phyloP scores from a whole-genome alignment of 352 stramenopile species.

The Globisporangium viniferum region DNA sequence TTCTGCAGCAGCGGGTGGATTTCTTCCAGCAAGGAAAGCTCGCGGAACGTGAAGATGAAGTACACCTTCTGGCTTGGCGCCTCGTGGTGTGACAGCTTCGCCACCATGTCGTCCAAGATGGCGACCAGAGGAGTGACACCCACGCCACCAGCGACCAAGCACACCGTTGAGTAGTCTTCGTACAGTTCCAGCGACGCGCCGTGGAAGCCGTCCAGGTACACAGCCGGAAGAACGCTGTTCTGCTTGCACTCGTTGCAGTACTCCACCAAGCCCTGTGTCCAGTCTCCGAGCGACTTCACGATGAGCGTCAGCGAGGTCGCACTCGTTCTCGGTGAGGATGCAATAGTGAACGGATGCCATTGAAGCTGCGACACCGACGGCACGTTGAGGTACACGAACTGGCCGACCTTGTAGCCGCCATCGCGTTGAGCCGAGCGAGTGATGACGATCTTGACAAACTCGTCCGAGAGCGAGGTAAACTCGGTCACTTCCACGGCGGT shows the following conservation, averaged over 20 bases:
- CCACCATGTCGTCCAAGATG: conserved; percentile 30
- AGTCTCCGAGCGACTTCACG: conserved; percentile 27
- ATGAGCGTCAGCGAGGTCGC: conserved; percentile 21
- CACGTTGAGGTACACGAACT: conserved; percentile 27
- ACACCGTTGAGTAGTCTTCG: conserved; percentile 23
- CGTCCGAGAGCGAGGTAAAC: conserved; percentile 16
- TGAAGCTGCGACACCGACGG: conserved; percentile 34
- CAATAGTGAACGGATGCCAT: conserved; percentile 28
- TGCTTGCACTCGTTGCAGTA: conserved; percentile 22
- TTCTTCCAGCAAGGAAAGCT: conserved; percentile 33
- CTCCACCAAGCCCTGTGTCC: conserved; percentile 16
- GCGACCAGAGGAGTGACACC: conserved; percentile 26
- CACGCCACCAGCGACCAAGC: conserved; percentile 24
- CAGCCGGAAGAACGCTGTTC: conserved; percentile 13
- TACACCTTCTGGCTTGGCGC: conserved; percentile 17
- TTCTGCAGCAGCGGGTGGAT: conserved; percentile 27
- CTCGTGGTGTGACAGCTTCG: conserved; percentile 15
- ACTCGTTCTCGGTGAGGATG: conserved; percentile 21
- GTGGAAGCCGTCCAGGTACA: conserved; percentile 35
- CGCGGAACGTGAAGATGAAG: conserved; percentile 43
- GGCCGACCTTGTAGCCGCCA: conserved; percentile 22
- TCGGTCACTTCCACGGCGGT: conserved; percentile 23
- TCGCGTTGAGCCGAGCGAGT: not conserved
- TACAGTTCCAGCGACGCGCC: conserved; percentile 22
- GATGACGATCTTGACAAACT: conserved; percentile 26